These are phyloP conservation scores for Colletotrichum karsti DNA, from an alignment of 2,329 filamentous ascomycete genomes.

Conservation along the genomic window DNA sequence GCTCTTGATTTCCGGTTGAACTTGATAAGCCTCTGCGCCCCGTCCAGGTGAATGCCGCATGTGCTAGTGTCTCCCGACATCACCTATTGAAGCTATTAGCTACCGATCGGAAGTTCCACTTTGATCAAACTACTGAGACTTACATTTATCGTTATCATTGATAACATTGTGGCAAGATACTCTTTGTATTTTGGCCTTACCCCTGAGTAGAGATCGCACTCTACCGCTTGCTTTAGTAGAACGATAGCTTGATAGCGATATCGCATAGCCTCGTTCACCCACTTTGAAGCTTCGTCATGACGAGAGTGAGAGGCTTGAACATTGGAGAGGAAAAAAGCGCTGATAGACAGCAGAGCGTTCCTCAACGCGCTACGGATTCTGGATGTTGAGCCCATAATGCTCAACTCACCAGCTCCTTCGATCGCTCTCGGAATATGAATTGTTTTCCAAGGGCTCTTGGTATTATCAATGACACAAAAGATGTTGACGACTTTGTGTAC, in stretches of 20 bases:
- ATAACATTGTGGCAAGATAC: conserved; percentile 36
- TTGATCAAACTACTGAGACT: too few relatives aligned
- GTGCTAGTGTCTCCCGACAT: conserved; percentile 36
- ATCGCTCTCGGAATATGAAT: conserved; percentile 35
- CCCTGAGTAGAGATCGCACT: conserved; percentile 15
- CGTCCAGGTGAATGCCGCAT: conserved; percentile 34
- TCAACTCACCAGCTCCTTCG: conserved; percentile 34
- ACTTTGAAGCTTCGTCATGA: conserved; percentile 17
- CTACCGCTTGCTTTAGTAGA: conserved; percentile 33
- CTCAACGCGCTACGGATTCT: conserved; percentile 32
- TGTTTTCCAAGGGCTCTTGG: conserved; percentile 37
- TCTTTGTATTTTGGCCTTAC: conserved; percentile 36
- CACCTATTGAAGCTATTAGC: too few relatives aligned
- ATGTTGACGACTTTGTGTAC: conserved; percentile 33
- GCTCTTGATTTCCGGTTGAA: conserved; percentile 6
- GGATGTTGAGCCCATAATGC: conserved; percentile 32
- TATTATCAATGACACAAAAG: conserved; percentile 37
- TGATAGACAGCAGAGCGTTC: conserved; percentile 35
- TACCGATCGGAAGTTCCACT: too few relatives aligned
- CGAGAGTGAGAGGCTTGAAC: conserved; percentile 21
- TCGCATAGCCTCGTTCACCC: conserved; percentile 23
- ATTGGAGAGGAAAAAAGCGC: conserved; percentile 36
- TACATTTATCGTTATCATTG: conserved; percentile 38
- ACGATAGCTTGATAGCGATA: conserved; percentile 31
- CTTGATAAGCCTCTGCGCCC: conserved; percentile 31